Evolutionary conservation across 2,329 filamentous ascomycete species (phyloP).

Genomic region (Xylariaceae sp.): DNA sequence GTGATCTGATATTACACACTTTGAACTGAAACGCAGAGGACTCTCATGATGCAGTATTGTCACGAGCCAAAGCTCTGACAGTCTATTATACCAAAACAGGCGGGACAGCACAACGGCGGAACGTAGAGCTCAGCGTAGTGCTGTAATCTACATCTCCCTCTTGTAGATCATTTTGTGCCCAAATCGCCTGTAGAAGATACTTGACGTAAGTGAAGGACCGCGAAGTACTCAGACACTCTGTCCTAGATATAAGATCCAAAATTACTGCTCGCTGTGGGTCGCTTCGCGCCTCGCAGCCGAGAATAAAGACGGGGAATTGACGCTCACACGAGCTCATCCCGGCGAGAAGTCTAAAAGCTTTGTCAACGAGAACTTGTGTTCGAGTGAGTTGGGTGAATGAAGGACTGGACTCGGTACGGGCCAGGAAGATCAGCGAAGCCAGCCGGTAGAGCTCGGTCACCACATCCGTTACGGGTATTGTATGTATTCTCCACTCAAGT

Average conservation of each 20-base stretch:
- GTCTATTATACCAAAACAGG: constrained; percentile 5
- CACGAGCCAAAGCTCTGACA: too few relatives aligned
- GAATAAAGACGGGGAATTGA: constrained; percentile 27
- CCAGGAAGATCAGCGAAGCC: constrained; percentile 31
- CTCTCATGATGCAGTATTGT: too few relatives aligned
- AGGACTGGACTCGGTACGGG: constrained; percentile 19
- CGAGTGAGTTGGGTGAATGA: constrained; percentile 4
- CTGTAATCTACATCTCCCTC: constrained; percentile 3
- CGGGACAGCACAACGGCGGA: constrained; percentile 1
- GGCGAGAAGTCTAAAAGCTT: constrained; percentile 27
- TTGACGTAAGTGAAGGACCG: constrained; percentile 22
- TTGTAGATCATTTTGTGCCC: constrained; percentile 35
- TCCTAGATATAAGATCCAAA: constrained; percentile 29
- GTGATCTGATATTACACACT: too few relatives aligned
- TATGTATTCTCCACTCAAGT: constrained; percentile 30
- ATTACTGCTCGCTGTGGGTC: constrained; percentile 24
- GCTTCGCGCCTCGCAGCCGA: constrained; percentile 27
- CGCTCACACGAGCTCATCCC: constrained; percentile 20
- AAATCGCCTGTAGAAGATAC: constrained; percentile 28
- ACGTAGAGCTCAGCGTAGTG: constrained; percentile 2
- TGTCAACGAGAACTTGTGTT: constrained; percentile 20
- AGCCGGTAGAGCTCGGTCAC: constrained; percentile 27
- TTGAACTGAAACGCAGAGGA: too few relatives aligned
- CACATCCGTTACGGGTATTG: background rate
- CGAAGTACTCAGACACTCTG: constrained; percentile 15